A percentile compares a stretch with the other conserved stretches of the same genome.
Conservation (phyloP, 129 eudicot species). For the Lactuca sativa region DNA sequence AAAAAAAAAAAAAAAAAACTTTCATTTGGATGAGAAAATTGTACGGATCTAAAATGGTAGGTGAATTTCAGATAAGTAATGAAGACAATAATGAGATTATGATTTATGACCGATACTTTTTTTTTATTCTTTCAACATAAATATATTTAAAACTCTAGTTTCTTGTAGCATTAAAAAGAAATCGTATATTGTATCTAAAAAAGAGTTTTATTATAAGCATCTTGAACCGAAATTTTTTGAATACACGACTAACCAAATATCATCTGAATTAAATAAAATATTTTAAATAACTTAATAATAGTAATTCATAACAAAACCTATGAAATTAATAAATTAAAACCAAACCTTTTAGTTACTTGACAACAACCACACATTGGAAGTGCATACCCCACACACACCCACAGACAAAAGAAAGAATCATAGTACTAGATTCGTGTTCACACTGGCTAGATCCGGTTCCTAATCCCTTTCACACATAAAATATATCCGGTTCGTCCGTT, state of each 20-base stretch:
- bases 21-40: not conserved
- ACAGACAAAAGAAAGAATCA: constrained; percentile 23
- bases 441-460: constrained; percentile 32
- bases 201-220: too few relatives aligned
- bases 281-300: too few relatives aligned
- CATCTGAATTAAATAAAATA: too few relatives aligned
- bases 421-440: constrained; percentile 23
- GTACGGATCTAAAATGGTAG: constrained; percentile 14
- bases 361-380: constrained; percentile 19
- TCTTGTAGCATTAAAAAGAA: too few relatives aligned
- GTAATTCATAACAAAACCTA: not conserved
- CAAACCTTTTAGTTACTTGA: constrained; percentile 16
- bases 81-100: not conserved
- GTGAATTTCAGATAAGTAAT: constrained; percentile 6
- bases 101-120: not conserved
- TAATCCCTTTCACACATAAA: constrained; percentile 15
- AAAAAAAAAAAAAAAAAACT: too few relatives aligned
- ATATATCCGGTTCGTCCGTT: constrained; percentile 17
- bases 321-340: not conserved
- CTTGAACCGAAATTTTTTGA: too few relatives aligned
- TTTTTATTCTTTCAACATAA: too few relatives aligned
- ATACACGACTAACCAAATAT: too few relatives aligned
- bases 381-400: not conserved
- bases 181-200: too few relatives aligned
- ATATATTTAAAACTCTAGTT: too few relatives aligned